Percentiles rank a stretch among this genome's conserved stretches.
These are phyloP conservation scores for Amesomyces nigricolor DNA, from an alignment of 2,329 filamentous ascomycete genomes.

Conservation along the genomic window DNA sequence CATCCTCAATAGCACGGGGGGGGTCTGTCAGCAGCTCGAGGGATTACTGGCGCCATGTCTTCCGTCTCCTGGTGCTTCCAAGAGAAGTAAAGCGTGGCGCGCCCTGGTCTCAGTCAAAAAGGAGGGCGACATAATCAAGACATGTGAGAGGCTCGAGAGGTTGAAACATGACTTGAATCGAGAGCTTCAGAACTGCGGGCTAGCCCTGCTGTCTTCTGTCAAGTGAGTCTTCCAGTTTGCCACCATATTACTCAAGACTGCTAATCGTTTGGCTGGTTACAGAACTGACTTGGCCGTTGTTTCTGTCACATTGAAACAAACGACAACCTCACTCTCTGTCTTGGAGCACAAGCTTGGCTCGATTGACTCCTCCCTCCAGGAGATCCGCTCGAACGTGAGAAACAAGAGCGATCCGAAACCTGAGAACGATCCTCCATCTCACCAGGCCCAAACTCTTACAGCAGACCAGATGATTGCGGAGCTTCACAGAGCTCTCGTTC, in stretches of 20 bases:
- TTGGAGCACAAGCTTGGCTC: background rate
- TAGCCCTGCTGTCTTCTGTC: background rate
- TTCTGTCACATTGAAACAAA: background rate
- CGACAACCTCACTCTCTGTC: background rate
- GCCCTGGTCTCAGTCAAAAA: constrained; percentile 1
- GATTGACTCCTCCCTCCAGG: background rate
- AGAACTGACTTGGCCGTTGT: background rate
- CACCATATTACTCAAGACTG: too few species aligned
- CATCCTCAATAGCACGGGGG: background rate
- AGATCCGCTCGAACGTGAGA: background rate
- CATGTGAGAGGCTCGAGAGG: constrained; percentile 2
- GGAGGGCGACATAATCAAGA: constrained; percentile 1
- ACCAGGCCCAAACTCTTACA: background rate
- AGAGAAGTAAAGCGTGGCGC: background rate
- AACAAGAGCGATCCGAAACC: background rate
- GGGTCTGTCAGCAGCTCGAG: background rate
- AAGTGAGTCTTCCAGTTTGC: background rate
- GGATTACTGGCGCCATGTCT: background rate
- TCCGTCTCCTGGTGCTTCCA: background rate
- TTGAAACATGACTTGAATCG: constrained; percentile 4
- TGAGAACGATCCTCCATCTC: background rate
- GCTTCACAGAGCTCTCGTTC: background rate
- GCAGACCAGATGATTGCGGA: background rate
- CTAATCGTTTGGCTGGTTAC: too few species aligned
- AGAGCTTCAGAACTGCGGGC: background rate